Percentiles rank a stretch among this genome's conserved stretches.
These are phyloP conservation scores for Lachnellula arida DNA, from an alignment of 2,329 filamentous ascomycete species.

Conservation along the genomic window DNA sequence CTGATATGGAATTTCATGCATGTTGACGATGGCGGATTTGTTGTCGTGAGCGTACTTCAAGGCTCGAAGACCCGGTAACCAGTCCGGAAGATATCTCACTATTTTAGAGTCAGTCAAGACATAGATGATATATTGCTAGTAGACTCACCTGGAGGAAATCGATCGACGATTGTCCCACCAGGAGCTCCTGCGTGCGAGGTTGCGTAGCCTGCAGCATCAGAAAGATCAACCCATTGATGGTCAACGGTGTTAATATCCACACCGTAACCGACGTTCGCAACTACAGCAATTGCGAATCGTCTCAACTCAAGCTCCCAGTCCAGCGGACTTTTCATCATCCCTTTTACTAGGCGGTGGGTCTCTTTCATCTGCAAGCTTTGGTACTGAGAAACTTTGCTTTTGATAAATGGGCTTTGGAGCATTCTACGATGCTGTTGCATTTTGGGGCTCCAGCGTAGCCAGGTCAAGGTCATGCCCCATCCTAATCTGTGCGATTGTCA, in stretches of 20 bases:
- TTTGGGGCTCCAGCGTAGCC: constrained; percentile 35
- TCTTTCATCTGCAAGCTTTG: constrained; percentile 28
- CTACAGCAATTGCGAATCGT: background rate
- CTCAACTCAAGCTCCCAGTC: constrained; percentile 34
- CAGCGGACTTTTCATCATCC: constrained; percentile 28
- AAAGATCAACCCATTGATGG: background rate
- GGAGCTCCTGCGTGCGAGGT: too few relatives aligned
- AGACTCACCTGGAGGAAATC: too few relatives aligned
- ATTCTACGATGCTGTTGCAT: constrained; percentile 40
- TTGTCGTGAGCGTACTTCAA: too few relatives aligned
- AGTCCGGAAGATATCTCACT: too few relatives aligned
- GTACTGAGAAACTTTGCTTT: constrained; percentile 32
- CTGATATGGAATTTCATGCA: too few relatives aligned
- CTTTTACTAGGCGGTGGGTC: constrained; percentile 26
- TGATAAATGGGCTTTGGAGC: constrained; percentile 39
- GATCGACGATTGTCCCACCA: too few relatives aligned
- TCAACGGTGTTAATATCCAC: background rate
- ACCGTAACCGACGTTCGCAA: background rate
- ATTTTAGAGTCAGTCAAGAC: too few relatives aligned
- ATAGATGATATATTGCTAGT: too few relatives aligned
- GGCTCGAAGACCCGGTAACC: too few relatives aligned
- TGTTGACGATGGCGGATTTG: too few relatives aligned
- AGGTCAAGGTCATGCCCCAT: constrained; percentile 41
- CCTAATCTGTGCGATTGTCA: constrained; percentile 22
- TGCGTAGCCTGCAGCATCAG: too few relatives aligned